Percentiles rank a stretch among this genome's conserved stretches.
phyloP scores from a whole-genome alignment of 2,329 filamentous ascomycete species.

The Volutella citrinella region DNA sequence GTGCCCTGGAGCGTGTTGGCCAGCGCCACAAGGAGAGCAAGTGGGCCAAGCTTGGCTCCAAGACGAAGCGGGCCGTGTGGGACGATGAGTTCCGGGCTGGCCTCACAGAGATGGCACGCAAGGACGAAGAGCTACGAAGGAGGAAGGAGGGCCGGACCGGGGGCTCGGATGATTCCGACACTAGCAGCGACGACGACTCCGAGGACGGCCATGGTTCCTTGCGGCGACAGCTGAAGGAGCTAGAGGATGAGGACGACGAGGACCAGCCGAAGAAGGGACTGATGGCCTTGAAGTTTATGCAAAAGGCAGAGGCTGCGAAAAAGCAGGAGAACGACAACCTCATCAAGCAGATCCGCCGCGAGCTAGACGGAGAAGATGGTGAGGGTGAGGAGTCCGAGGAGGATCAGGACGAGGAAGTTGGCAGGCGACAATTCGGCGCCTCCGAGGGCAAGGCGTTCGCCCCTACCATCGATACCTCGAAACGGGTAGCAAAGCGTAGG shows the following conservation, averaged over 20 bases:
- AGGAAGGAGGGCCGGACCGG: constrained; percentile 71
- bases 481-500: constrained; percentile 26
- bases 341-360: constrained; percentile 64
- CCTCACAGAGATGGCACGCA: constrained; percentile 75
- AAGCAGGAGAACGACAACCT: constrained; percentile 80
- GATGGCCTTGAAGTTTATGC: constrained; percentile 91
- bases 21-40: constrained; percentile 84
- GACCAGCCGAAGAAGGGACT: constrained; percentile 63
- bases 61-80: constrained; percentile 78
- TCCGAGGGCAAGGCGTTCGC: constrained; percentile 31
- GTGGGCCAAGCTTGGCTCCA: constrained; percentile 83
- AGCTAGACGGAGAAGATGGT: constrained; percentile 63
- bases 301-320: constrained; percentile 74
- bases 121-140: constrained; percentile 77
- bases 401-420: constrained; percentile 56
- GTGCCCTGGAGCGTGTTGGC: constrained; percentile 83
- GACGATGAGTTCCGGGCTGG: constrained; percentile 80
- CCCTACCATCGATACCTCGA: constrained; percentile 29
- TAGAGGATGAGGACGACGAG: constrained; percentile 45
- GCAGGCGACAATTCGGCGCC: constrained; percentile 67
- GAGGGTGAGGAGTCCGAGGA: constrained; percentile 43
- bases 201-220: constrained; percentile 56
- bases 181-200: constrained; percentile 51
- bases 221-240: constrained; percentile 42
- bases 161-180: constrained; percentile 47